phyloP scores from a whole-genome alignment of 2,329 filamentous ascomycete genomes.

The Fusarium bactridioides region DNA sequence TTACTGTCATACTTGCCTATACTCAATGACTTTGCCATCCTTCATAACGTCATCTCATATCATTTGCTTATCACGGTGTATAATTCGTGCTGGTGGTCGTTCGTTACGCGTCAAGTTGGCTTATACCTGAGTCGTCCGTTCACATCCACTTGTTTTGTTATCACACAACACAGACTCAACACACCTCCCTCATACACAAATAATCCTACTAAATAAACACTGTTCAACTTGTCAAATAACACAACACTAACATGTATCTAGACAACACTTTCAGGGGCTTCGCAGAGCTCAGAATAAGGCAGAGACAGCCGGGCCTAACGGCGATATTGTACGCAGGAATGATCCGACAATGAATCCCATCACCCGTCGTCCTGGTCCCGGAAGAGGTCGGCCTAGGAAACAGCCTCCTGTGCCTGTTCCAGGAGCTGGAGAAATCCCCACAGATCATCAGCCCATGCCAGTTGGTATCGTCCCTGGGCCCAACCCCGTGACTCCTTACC shows the following conservation, averaged over 20 bases:
- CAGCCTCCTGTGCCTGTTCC: constrained; percentile 40
- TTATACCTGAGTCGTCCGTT: constrained; percentile 7
- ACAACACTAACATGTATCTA: constrained; percentile 41
- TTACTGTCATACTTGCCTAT: constrained; percentile 3
- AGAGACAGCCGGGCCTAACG: constrained; percentile 49
- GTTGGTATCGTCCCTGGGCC: constrained; percentile 2
- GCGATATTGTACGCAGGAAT: constrained; percentile 49
- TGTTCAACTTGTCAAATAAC: background rate
- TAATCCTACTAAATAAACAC: background rate
- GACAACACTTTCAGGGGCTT: constrained; percentile 69
- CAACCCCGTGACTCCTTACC: constrained; percentile 1
- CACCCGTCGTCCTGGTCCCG: constrained; percentile 66
- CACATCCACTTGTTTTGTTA: background rate
- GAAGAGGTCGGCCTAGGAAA: constrained; percentile 63
- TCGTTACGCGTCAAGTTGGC: constrained; percentile 14
- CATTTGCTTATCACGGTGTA: constrained; percentile 1
- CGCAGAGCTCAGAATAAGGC: constrained; percentile 63
- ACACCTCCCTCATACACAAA: background rate
- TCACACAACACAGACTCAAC: background rate
- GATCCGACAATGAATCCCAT: constrained; percentile 67
- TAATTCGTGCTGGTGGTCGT: background rate
- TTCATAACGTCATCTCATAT: background rate
- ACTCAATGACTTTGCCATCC: background rate
- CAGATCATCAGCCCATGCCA: constrained; percentile 17
- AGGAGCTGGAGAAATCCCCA: constrained; percentile 14